Evolutionary conservation across 116 monocot species (phyloP).

Genomic region (Dioscorea cayenensis): DNA sequence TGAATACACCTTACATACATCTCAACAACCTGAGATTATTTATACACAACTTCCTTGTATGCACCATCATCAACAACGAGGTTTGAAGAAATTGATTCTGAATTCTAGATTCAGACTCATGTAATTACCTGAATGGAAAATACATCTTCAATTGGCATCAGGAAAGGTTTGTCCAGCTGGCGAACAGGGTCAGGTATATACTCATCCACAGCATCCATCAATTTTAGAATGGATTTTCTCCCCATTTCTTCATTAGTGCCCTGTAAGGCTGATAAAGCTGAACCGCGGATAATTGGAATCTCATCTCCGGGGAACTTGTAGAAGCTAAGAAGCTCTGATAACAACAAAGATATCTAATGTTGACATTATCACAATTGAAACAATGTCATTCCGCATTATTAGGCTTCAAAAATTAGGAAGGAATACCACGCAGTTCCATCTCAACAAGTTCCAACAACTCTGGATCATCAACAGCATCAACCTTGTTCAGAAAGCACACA

Average conservation of each 20-base stretch:
- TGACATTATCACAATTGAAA: neutral
- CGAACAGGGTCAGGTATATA: slow-evolving; percentile 92
- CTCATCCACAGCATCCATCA: slow-evolving; percentile 96
- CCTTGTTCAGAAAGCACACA: slow-evolving; percentile 96
- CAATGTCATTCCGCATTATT: neutral
- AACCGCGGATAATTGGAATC: slow-evolving; percentile 89
- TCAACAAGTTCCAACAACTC: slow-evolving; percentile 95
- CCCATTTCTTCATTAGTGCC: slow-evolving; percentile 96
- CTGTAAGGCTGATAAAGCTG: slow-evolving; percentile 87
- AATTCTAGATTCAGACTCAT: neutral
- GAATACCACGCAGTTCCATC: slow-evolving; percentile 92
- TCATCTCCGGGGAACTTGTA: slow-evolving; percentile 98
- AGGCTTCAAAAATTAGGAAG: neutral
- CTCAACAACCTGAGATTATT: too few relatives aligned
- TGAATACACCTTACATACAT: too few relatives aligned
- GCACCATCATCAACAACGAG: too few relatives aligned
- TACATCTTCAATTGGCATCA: slow-evolving; percentile 99
- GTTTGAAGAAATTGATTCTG: too few relatives aligned
- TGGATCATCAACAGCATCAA: slow-evolving; percentile 98
- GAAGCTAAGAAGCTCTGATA: slow-evolving; percentile 84
- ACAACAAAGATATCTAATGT: slow-evolving; percentile 7
- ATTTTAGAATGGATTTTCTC: slow-evolving; percentile 71
- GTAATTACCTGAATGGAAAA: slow-evolving; percentile 87
- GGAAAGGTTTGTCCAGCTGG: slow-evolving; percentile 85
- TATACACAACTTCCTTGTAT: too few relatives aligned